These are phyloP conservation scores for Carallia brachiata DNA, from an alignment of 345 rosid species.

Conservation along the genomic window DNA sequence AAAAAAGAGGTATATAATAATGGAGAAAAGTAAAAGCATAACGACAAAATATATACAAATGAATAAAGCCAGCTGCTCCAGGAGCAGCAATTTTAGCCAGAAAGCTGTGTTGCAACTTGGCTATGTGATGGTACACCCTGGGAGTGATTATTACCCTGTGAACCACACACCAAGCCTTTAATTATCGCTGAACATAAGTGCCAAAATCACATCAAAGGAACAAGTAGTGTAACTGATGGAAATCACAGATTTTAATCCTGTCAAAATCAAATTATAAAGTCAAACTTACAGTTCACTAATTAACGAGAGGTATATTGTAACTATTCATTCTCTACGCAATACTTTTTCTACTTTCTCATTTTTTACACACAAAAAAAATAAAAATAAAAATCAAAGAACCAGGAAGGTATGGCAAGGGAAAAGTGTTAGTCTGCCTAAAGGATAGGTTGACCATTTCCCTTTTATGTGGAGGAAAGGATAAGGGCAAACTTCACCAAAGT, in stretches of 20 bases:
- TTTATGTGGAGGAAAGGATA: no score
- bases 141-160: constrained; percentile 17
- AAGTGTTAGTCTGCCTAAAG: not conserved
- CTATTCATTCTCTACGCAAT: no score
- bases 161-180: constrained; percentile 13
- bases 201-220: not conserved
- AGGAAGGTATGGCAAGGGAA: not conserved
- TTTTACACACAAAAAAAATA: no score
- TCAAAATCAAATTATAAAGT: no score
- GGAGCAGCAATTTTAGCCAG: constrained; percentile 10
- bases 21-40: constrained; percentile 2
- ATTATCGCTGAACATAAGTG: constrained; percentile 22
- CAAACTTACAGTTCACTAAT: no score
- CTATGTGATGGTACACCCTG: constrained; percentile 13
- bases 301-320: no score
- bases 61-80: constrained; percentile 1
- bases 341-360: no score
- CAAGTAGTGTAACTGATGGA: no score
- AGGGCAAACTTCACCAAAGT: no score
- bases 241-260: no score
- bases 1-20: constrained; percentile 2
- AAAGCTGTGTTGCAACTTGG: constrained; percentile 3
- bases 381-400: not conserved
- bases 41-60: constrained; percentile 17
- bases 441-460: not conserved